Evolutionary conservation across 1,284 basidiomycete genomes (phyloP), one percentile per base, ranked within the genome.

Genomic region (Anthracocystis walkeri): DNA sequence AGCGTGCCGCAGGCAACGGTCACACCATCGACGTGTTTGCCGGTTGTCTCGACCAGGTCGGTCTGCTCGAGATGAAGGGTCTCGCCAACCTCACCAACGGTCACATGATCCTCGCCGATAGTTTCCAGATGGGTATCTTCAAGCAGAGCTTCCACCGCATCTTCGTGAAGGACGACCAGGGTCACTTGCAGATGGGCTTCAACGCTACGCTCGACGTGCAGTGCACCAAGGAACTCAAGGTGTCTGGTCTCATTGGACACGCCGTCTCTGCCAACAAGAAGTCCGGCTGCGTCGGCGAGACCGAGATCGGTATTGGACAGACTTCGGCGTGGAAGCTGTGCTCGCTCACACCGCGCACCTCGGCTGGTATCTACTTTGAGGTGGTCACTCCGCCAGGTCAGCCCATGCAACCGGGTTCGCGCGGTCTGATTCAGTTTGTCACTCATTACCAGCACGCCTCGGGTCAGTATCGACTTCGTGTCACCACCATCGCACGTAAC

Each of bases 241-340:
- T 99, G 6, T 98, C 96, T 3, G 97, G 97, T 54, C 89, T 99
- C 59, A 99, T 99, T 75, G 95, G 96, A 1, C 97, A 99, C 82
- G 95, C 93, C 51, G 95, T 97, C 86, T 97, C 95, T 48, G 93
- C 94, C 46, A 95, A 93, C 81, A 98, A 98, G 87, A 99, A 99
- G 86, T 95, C 94, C 0, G 90, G 90, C 0, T 97, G 94, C 80
- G 97, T 99, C 31, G 96, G 96, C 72, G 97, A 99, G 88, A 99
- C 97, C 2, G 97, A 99, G 87, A 99, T 99, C 72, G 97, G 96
- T 85, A 97, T 99, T 74, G 96, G 95, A 27, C 93, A 96, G 84
- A 99, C 96, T 0, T 97, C 95, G n/a, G 96, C 95, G 1, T 99
- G 96, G 96, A 97, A 95, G 87, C 90, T 99, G 78, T 97, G 97